phyloP scores from a whole-genome alignment of 371 early-diverging fungal species.

The Syncephalastrum monosporum region DNA sequence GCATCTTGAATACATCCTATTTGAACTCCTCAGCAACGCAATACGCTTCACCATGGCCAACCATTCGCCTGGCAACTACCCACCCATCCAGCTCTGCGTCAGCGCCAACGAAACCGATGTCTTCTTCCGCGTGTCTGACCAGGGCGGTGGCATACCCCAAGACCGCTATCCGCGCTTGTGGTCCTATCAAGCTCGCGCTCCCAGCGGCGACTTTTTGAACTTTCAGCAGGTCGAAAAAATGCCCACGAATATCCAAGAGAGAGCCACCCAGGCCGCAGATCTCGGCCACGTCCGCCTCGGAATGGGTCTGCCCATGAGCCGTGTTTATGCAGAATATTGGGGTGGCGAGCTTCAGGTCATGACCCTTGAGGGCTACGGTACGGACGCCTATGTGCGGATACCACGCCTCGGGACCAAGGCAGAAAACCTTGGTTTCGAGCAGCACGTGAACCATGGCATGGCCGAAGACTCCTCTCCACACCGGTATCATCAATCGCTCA shows the following conservation, averaged over 20 bases:
- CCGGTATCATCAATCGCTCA: background rate
- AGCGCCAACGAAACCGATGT: constrained; percentile 73
- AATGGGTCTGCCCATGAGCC: constrained; percentile 83
- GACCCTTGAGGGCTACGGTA: constrained; percentile 83
- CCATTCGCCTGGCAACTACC: constrained; percentile 25
- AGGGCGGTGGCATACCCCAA: constrained; percentile 83
- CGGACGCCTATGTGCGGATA: constrained; percentile 83
- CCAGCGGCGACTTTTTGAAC: constrained; percentile 32
- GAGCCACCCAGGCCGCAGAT: constrained; percentile 30
- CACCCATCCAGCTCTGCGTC: constrained; percentile 83
- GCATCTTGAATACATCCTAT: constrained; percentile 93
- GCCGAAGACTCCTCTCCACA: background rate
- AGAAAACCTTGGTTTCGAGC: constrained; percentile 54
- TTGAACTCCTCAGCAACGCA: constrained; percentile 89
- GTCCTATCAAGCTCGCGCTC: constrained; percentile 66
- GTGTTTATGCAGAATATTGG: constrained; percentile 87
- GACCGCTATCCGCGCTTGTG: constrained; percentile 69
- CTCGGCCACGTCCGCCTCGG: constrained; percentile 60
- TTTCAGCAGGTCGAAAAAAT: constrained; percentile 36
- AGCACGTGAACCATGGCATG: too few relatives aligned
- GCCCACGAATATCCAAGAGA: constrained; percentile 29
- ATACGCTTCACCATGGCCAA: constrained; percentile 60
- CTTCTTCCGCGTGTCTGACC: constrained; percentile 90
- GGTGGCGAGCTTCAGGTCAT: constrained; percentile 72
- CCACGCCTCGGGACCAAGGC: constrained; percentile 67